phyloP scores from a whole-genome alignment of 495 filamentous ascomycete genomes.

The Thermochaetoides thermophila region DNA sequence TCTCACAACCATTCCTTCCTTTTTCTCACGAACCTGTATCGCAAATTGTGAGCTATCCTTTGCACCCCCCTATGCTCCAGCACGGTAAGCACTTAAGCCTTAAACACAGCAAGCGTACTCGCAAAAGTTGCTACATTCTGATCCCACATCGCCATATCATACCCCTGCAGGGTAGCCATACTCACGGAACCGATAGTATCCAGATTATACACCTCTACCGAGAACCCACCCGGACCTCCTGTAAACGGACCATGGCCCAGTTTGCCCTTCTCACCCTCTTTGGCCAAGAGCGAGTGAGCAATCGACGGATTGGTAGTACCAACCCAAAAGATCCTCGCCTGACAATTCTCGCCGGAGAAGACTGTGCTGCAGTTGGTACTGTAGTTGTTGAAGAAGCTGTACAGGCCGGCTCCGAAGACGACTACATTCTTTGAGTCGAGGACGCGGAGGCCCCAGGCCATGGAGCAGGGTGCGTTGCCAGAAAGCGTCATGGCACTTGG shows the following conservation, averaged over 20 bases:
- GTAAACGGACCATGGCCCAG: too few species aligned
- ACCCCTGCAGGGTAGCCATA: constrained; percentile 14
- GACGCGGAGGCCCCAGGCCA: constrained; percentile 69
- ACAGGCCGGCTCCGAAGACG: constrained; percentile 62
- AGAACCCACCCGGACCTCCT: too few species aligned
- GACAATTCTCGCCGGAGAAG: constrained; percentile 53
- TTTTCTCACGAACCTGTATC: too few species aligned
- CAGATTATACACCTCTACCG: constrained; percentile 17
- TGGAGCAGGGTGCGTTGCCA: constrained; percentile 28
- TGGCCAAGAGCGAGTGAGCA: background rate
- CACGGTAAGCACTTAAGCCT: background rate
- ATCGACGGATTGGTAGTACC: background rate
- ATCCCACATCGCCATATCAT: constrained; percentile 16
- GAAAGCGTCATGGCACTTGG: constrained; percentile 5
- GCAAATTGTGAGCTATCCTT: too few species aligned
- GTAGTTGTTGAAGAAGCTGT: constrained; percentile 80
- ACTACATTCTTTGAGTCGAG: constrained; percentile 46
- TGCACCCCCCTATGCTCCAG: too few species aligned
- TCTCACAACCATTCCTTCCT: too few species aligned
- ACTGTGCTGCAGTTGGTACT: constrained; percentile 53
- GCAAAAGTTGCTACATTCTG: constrained; percentile 17
- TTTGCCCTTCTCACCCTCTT: background rate
- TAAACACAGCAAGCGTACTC: constrained; percentile 15
- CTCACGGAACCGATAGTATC: constrained; percentile 21
- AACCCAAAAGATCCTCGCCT: constrained; percentile 49